phyloP scores from a whole-genome alignment of 2,329 filamentous ascomycete species.

The Samsoniella hepiali region DNA sequence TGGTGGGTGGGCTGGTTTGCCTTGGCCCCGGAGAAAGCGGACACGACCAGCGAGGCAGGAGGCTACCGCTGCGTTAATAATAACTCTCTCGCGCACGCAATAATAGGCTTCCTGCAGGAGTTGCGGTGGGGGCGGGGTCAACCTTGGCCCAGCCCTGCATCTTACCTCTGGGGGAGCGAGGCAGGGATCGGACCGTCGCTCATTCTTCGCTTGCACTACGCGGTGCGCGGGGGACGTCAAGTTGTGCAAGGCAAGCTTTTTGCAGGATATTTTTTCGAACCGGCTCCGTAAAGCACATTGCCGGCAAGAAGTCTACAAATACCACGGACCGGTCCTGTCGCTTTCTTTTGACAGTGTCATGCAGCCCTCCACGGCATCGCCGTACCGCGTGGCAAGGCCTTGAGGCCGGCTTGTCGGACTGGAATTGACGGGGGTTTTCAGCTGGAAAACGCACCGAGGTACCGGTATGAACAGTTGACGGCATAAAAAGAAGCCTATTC shows the following conservation, averaged over 20 bases:
- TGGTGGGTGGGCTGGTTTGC: not conserved
- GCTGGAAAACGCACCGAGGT: not conserved
- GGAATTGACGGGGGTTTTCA: not conserved
- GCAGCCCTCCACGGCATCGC: not conserved
- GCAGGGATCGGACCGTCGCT: slow-evolving; percentile 7
- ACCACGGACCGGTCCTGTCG: not conserved
- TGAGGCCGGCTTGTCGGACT: not conserved
- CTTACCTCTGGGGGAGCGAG: not conserved
- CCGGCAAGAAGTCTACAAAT: not conserved
- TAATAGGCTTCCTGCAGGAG: not conserved
- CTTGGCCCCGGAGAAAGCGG: not conserved
- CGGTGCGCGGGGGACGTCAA: not conserved
- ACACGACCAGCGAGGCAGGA: not conserved
- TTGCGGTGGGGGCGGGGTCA: not conserved
- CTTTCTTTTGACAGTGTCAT: not conserved
- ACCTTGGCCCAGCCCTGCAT: not conserved
- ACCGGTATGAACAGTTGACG: too few relatives aligned
- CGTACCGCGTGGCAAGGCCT: not conserved
- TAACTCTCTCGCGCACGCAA: not conserved
- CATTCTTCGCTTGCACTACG: not conserved
- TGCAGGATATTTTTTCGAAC: not conserved
- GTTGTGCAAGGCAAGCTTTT: not conserved
- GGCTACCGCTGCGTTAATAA: not conserved
- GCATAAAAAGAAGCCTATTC: too few relatives aligned
- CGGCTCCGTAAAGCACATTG: not conserved